Percentiles rank a stretch among this genome's conserved stretches.
These are phyloP conservation scores for Penicillium dipodomyicola DNA, from an alignment of 495 filamentous ascomycete species.

Conservation along the genomic window DNA sequence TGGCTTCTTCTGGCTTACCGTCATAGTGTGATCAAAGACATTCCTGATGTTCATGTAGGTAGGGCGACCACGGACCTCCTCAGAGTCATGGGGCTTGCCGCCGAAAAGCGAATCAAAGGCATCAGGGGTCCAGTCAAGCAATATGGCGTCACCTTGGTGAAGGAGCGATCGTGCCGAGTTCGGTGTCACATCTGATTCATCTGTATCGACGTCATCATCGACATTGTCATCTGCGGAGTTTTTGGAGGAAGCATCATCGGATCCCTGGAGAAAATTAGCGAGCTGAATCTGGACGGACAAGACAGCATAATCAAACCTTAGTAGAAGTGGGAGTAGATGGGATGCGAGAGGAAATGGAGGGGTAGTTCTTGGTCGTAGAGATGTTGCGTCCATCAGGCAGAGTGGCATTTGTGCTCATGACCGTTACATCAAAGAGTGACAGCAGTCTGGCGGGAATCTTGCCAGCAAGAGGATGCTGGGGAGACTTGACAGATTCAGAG, in stretches of 20 bases:
- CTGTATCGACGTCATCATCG: slow-evolving; percentile 16
- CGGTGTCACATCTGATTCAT: slow-evolving; percentile 12
- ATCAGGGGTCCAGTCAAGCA: slow-evolving; percentile 75
- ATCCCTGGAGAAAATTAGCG: slow-evolving; percentile 5
- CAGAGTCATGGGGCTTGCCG: slow-evolving; percentile 35
- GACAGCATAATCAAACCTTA: slow-evolving; percentile 15
- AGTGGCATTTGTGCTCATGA: slow-evolving; percentile 51
- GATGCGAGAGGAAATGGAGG: slow-evolving; percentile 54
- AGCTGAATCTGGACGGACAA: neutral
- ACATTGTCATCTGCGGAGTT: slow-evolving; percentile 19
- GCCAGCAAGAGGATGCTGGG: slow-evolving; percentile 38
- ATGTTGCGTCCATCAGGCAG: slow-evolving; percentile 64
- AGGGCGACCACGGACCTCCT: slow-evolving; percentile 49
- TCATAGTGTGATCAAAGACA: slow-evolving; percentile 59
- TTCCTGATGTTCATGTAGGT: slow-evolving; percentile 52
- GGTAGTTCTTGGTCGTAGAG: slow-evolving; percentile 54
- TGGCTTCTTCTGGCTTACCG: slow-evolving; percentile 54
- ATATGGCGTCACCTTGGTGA: slow-evolving; percentile 72
- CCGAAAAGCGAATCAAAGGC: slow-evolving; percentile 70
- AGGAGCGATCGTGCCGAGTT: slow-evolving; percentile 51
- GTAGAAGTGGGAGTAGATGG: slow-evolving; percentile 13
- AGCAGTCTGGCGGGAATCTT: slow-evolving; percentile 56
- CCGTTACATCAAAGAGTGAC: slow-evolving; percentile 67
- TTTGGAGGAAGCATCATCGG: slow-evolving; percentile 1
- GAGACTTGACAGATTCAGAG: slow-evolving; percentile 3